Percentiles rank a stretch among this genome's conserved stretches.
These are phyloP conservation scores for Xylariaceae sp. DNA, from an alignment of 2,329 filamentous ascomycete species.

Conservation along the genomic window DNA sequence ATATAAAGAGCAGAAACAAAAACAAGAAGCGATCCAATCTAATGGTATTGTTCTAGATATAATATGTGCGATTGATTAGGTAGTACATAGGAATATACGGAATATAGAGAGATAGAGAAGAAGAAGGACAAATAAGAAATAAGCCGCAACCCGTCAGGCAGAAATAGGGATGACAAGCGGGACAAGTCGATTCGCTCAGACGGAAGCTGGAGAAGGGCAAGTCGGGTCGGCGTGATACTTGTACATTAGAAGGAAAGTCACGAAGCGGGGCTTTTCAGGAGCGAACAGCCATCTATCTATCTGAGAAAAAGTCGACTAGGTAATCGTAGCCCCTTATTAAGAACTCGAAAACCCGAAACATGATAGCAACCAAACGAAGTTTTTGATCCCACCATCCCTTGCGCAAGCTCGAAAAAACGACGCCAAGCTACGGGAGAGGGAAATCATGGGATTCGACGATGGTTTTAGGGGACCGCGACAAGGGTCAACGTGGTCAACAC, in stretches of 20 bases:
- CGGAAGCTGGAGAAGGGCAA: no score
- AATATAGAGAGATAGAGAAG: background rate
- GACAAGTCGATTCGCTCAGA: no score
- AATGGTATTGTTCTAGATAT: no score
- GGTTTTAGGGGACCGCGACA: no score
- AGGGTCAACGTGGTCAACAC: no score
- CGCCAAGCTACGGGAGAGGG: background rate
- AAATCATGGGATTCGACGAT: background rate
- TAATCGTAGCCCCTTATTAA: background rate
- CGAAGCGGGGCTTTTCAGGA: background rate
- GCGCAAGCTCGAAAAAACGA: background rate
- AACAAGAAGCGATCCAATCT: no score
- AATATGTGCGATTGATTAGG: no score
- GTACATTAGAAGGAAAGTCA: background rate
- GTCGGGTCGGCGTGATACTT: no score
- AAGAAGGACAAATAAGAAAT: background rate
- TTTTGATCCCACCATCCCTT: background rate
- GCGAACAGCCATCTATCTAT: background rate
- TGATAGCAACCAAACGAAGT: background rate
- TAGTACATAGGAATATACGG: no score
- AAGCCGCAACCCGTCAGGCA: background rate
- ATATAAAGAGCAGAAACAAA: background rate
- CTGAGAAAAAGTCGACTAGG: background rate
- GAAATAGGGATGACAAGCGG: background rate
- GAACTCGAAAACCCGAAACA: background rate